Evolutionary conservation across 208 protist genomes (phyloP).

Genomic region (Crithidia fasciculata): DNA sequence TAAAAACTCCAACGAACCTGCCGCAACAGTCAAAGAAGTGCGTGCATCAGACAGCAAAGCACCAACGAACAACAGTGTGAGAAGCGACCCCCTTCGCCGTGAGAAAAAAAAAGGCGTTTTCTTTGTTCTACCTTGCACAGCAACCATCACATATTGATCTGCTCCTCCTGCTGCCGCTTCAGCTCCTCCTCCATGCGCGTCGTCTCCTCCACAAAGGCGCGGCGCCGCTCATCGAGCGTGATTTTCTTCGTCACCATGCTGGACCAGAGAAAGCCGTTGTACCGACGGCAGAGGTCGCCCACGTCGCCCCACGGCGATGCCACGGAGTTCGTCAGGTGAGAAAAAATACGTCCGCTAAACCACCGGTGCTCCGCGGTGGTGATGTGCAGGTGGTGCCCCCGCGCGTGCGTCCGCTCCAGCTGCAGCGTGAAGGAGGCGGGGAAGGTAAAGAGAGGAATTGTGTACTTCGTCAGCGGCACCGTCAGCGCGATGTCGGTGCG

Average conservation of each 20-base stretch:
- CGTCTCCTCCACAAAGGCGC: conserved; percentile 16
- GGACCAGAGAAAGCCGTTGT: conserved; percentile 67
- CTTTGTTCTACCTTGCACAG: no score
- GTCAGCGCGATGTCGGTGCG: conserved; percentile 39
- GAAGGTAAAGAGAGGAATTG: conserved; percentile 25
- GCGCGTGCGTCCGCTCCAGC: conserved; percentile 33
- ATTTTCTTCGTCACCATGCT: conserved; percentile 50
- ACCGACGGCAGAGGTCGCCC: conserved; percentile 66
- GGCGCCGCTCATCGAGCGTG: conserved; percentile 28
- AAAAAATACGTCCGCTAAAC: conserved; percentile 72
- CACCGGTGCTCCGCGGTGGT: conserved; percentile 72
- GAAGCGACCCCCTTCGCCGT: not conserved
- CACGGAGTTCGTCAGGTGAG: conserved; percentile 56
- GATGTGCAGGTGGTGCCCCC: conserved; percentile 34
- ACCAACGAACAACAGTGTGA: not conserved
- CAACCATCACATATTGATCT: conserved; percentile 18
- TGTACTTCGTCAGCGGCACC: conserved; percentile 53
- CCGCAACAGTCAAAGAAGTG: no score
- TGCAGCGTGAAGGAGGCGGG: conserved; percentile 60
- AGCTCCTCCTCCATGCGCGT: conserved; percentile 19
- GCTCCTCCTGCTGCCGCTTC: conserved; percentile 34
- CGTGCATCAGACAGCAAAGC: no score
- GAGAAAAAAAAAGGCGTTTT: conserved; percentile 9
- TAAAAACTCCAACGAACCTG: no score
- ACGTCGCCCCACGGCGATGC: conserved; percentile 63